Percentiles rank a stretch among this genome's conserved stretches.
Evolutionary conservation across 768 basidiomycete species (phyloP).

Genomic region (Brasilioporus rufonigricans): DNA sequence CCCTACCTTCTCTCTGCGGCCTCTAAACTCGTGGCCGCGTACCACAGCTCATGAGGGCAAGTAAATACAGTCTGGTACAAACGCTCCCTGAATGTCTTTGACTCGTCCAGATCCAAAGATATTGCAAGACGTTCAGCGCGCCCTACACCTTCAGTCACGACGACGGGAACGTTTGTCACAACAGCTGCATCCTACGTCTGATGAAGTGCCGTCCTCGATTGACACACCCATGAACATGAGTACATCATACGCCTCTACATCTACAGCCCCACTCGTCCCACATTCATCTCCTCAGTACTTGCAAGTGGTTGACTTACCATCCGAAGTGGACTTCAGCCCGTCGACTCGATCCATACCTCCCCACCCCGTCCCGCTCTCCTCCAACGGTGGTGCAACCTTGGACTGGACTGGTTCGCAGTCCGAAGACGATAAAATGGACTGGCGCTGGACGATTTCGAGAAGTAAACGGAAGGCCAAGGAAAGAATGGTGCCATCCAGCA

Average conservation of each 20-base stretch:
- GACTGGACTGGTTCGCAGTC: constrained; percentile 66
- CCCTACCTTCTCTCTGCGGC: constrained; percentile 1
- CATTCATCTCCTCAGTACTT: constrained; percentile 23
- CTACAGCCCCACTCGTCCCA: constrained; percentile 15
- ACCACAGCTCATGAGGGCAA: constrained; percentile 71
- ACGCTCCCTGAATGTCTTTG: constrained; percentile 12
- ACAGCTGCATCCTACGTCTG: constrained; percentile 16
- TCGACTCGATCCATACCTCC: constrained; percentile 45
- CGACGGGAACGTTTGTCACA: constrained; percentile 59
- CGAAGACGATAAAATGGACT: constrained; percentile 58
- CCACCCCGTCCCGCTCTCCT: constrained; percentile 70
- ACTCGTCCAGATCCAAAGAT: constrained; percentile 64
- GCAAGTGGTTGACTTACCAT: constrained; percentile 14
- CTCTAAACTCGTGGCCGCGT: constrained; percentile 10
- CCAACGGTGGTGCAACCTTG: constrained; percentile 65
- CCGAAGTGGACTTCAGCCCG: constrained; percentile 72
- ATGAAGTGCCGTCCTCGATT: constrained; percentile 22
- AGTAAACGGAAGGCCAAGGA: constrained; percentile 59
- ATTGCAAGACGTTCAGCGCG: constrained; percentile 76
- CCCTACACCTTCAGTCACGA: constrained; percentile 68
- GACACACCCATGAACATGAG: constrained; percentile 27
- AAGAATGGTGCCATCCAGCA: constrained; percentile 39
- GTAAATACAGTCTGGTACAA: constrained; percentile 17
- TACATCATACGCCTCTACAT: constrained; percentile 33
- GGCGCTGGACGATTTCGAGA: constrained; percentile 56